A percentile compares a stretch with the other conserved stretches of the same genome.
Conservation (phyloP, 805 yeast species). For the Candida khao-thaluensis region DNA sequence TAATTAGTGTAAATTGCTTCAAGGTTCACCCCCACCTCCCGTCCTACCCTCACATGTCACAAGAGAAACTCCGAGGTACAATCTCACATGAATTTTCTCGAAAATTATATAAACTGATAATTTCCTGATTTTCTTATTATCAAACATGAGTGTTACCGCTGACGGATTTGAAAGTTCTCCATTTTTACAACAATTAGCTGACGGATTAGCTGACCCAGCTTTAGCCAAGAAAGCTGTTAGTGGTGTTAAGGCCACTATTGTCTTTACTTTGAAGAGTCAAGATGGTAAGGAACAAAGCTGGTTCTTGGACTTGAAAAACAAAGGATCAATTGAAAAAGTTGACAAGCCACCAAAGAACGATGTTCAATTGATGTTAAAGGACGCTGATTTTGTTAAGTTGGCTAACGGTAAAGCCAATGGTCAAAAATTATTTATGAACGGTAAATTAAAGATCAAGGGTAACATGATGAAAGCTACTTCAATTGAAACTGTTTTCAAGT, state of each 20-base stretch:
- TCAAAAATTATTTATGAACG: slow-evolving; percentile 79
- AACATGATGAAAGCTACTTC: slow-evolving; percentile 88
- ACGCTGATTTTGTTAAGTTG: slow-evolving; percentile 67
- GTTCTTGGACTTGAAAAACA: slow-evolving; percentile 64
- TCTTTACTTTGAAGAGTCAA: slow-evolving; percentile 65
- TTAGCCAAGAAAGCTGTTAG: slow-evolving; percentile 38
- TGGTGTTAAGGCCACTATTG: slow-evolving; percentile 60
- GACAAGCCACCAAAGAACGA: slow-evolving; percentile 55
- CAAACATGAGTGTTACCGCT: slow-evolving; percentile 25
- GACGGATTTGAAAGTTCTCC: slow-evolving; percentile 46
- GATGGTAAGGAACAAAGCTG: slow-evolving; percentile 60
- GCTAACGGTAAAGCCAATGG: slow-evolving; percentile 80
- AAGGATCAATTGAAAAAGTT: slow-evolving; percentile 45
- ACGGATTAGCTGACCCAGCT: slow-evolving; percentile 36
- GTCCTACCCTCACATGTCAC: too few relatives aligned
- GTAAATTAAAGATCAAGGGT: slow-evolving; percentile 84
- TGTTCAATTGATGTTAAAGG: slow-evolving; percentile 62
- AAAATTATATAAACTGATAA: slow-evolving; percentile 7
- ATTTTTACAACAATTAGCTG: slow-evolving; percentile 38
- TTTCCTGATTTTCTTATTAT: background rate
- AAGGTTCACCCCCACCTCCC: too few relatives aligned
- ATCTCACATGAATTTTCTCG: slow-evolving; percentile 8
- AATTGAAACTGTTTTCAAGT: slow-evolving; percentile 65
- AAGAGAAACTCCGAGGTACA: slow-evolving; percentile 8
- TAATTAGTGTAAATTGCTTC: too few relatives aligned